Evolutionary conservation across 1,284 basidiomycete genomes (phyloP).

Genomic region (Cronartium quercuum): DNA sequence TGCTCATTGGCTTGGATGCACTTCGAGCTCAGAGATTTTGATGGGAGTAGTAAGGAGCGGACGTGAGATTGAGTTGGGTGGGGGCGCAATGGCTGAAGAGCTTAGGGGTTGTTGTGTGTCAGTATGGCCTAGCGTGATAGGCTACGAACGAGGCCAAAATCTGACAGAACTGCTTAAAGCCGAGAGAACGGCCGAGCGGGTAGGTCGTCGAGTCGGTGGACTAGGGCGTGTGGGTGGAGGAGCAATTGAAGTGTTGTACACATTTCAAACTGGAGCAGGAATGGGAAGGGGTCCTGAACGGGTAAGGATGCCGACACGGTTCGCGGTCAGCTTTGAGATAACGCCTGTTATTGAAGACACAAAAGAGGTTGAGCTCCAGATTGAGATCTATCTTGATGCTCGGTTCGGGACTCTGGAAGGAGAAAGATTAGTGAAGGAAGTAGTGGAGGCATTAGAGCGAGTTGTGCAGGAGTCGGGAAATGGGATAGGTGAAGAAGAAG

Average conservation of each 20-base stretch:
- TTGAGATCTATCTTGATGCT: constrained; percentile 18
- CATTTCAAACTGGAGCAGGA: constrained; percentile 43
- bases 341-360: no score
- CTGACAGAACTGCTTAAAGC: constrained; percentile 14
- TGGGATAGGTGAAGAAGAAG: neutral
- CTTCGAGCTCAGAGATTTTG: constrained; percentile 36
- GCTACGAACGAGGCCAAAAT: neutral
- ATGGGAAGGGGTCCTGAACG: constrained; percentile 6
- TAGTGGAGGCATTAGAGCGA: neutral
- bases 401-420: neutral
- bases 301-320: constrained; percentile 33
- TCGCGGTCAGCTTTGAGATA: constrained; percentile 4
- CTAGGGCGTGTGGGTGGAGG: neutral
- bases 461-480: neutral
- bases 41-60: constrained; percentile 44
- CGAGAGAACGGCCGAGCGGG: constrained; percentile 38
- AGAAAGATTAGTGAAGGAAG: neutral
- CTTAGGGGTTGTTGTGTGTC: constrained; percentile 45
- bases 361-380: neutral
- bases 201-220: constrained; percentile 1
- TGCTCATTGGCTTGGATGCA: constrained; percentile 17
- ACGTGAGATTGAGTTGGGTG: constrained; percentile 42
- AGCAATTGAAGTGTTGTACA: constrained; percentile 42
- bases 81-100: constrained; percentile 40
- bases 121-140: constrained; percentile 41